phyloP scores from a whole-genome alignment of 257 asterid genomes.

The Mentha longifolia region DNA sequence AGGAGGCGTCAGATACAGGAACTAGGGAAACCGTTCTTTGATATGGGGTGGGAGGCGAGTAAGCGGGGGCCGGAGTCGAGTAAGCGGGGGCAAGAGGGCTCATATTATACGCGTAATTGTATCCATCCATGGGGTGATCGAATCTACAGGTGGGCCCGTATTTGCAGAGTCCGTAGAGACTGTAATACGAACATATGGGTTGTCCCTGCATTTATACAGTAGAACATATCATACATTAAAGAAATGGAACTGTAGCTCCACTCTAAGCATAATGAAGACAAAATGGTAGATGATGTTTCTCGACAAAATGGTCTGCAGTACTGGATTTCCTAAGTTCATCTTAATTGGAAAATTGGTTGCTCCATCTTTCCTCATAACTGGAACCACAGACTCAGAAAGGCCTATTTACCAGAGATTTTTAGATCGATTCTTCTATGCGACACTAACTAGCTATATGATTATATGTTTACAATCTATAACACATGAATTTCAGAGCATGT shows the following conservation, averaged over 20 bases:
- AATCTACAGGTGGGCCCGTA: slow-evolving; percentile 64
- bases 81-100: slow-evolving; percentile 37
- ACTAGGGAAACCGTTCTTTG: slow-evolving; percentile 28
- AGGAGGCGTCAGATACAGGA: slow-evolving; percentile 37
- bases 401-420: neutral
- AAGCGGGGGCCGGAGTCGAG: slow-evolving; percentile 33
- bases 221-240: neutral
- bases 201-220: slow-evolving; percentile 54
- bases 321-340: neutral
- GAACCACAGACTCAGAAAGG: neutral
- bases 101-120: slow-evolving; percentile 44
- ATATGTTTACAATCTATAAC: neutral
- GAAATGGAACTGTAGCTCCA: neutral
- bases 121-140: slow-evolving; percentile 69
- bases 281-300: neutral
- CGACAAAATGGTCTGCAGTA: neutral
- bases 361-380: neutral
- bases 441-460: neutral
- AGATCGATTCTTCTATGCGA: neutral
- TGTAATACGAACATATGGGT: slow-evolving; percentile 54
- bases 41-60: slow-evolving; percentile 34
- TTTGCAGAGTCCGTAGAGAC: slow-evolving; percentile 61
- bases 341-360: neutral
- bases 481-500: neutral
- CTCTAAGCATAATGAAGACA: neutral